Evolutionary conservation across 352 stramenopile species (phyloP), one percentile per base, ranked within the genome.

Genomic region (Globisporangium cystogenes): DNA sequence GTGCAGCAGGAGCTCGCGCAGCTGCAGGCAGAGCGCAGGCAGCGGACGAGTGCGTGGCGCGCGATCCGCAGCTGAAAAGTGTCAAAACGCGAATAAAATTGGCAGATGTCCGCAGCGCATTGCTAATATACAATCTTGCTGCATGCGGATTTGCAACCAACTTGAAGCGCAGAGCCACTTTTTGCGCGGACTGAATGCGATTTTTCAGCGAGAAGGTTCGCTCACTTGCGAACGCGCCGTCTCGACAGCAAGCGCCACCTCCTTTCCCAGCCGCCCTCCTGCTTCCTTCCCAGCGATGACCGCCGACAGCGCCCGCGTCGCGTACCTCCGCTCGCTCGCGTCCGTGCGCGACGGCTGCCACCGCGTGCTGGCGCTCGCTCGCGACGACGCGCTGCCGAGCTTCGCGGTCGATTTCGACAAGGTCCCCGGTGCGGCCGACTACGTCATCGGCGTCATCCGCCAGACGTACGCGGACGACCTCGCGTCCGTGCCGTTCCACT

Each of bases 401-500:
- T 95, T 95, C 56, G 64, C 56, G 14, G 63, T 93, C 26, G 59
- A 76, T 36, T 55, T 67, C n/a, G 53, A 49, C 29, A 90, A 87
- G 59, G 64, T 93, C 11, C 61, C 65, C 4, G 60, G 60, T 5
- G 64, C 90, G 6, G 85, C 76, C 20, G 70, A 88, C 42, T 95
- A 88, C 54, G 80, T 95, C 35, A 64, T 93, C 47, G 35, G 59
- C 39, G 62, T 86, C 16, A 89, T 89, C 45, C 67, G 68, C 15
- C 62, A 84, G 48, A 67, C 51, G 23, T 89, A 87, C 46, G 67
- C 76, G 21, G 59, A 62, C 27, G 70, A 74, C 16, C 68, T 82
- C 52, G 61, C 62, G 8, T 63, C 69, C 18, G 84, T 93, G 43
- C 84, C 84, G 0, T 93, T 90, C 62, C 84, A 93, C 63, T 91